Base-by-base conservation (phyloP, 352 stramenopile genomes). In the Saprolegnia diclina region DNA sequence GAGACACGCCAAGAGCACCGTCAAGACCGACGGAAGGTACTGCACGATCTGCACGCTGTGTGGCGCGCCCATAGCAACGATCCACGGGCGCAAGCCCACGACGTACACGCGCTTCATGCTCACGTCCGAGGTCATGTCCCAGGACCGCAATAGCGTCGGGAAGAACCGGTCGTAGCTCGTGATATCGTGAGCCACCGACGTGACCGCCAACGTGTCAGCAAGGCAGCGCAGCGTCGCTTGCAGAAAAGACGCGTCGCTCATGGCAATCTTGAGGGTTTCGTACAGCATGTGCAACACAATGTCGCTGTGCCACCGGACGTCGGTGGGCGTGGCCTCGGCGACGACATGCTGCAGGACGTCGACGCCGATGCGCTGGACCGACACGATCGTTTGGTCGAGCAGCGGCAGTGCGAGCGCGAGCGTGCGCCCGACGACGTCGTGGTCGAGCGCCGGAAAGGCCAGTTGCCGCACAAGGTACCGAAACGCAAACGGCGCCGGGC, bases 241-340 rank as follows among this genome's bases (percentile, higher is more conserved):
- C 29, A 95, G 73, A 42, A 82, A 90, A 22, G 48, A 71, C 21
- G 77, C 65, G 24, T 88, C 82, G 21, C 83, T 80, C 38, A 42
- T 32, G 1, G 63, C 63, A 14, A 78, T 77, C 29, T 85, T 89
- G 73, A 91, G 81, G 0, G 79, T 81, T 13, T 77, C 75, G 21
- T 82, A 73, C 9, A 95, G 67, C n/a, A 91, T 82, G 46, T 93
- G 80, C 14, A 93, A 71, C 14, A 95, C 57, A 11, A 92, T 76
- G 53, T 95, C 81, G 16, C 76, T 73, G 68, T 92, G 92, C 87
- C 87, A 95, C 18, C 82, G 82, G 63, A 95, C 67, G 73, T 95
- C 87, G 0, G 85, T 91, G 0, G 75, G 55, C 0, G 85, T 93
- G 22, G 88, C 80, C 45, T 85, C 82, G 5, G 71, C 45, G 0